Evolutionary conservation across 1,284 basidiomycete species (phyloP).

Genomic region (Apiotrichum gracile): DNA sequence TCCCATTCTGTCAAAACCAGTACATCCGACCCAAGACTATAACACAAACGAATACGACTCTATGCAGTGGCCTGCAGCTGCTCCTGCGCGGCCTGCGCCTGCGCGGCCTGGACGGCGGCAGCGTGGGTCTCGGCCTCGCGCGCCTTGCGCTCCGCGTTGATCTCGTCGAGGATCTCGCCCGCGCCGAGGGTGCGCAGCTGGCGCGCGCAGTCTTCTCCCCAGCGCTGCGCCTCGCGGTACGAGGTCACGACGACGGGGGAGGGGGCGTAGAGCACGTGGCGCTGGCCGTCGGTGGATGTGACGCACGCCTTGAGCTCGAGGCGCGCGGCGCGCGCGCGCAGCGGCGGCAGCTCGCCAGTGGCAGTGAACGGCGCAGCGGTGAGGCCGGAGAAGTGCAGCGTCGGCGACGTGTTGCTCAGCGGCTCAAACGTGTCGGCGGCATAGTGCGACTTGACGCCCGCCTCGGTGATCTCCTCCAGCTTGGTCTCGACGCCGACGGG

Average conservation of each 20-base stretch:
- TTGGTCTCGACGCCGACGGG: slow-evolving; percentile 80
- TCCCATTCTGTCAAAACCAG: too few species aligned
- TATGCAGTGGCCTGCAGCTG: not conserved
- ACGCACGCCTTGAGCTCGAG: slow-evolving; percentile 70
- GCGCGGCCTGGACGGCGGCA: not conserved
- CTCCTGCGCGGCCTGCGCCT: not conserved
- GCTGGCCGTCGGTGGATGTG: slow-evolving; percentile 65
- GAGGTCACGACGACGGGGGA: slow-evolving; percentile 53
- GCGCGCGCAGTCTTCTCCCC: slow-evolving; percentile 63
- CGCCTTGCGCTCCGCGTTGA: slow-evolving; percentile 60
- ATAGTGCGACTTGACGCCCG: slow-evolving; percentile 9
- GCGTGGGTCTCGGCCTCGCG: slow-evolving; percentile 51
- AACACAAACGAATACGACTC: too few species aligned
- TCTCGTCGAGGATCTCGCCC: slow-evolving; percentile 68
- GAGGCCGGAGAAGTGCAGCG: slow-evolving; percentile 43
- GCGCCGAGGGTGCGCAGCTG: slow-evolving; percentile 64
- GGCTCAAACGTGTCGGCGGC: slow-evolving; percentile 16
- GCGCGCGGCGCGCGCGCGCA: slow-evolving; percentile 34
- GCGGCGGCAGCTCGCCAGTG: slow-evolving; percentile 10
- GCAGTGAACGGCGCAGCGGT: slow-evolving; percentile 7
- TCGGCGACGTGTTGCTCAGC: slow-evolving; percentile 25
- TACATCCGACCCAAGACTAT: too few species aligned
- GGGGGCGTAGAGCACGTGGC: slow-evolving; percentile 64
- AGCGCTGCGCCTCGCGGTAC: slow-evolving; percentile 58
- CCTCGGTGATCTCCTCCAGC: slow-evolving; percentile 25